A percentile compares a stretch with the other conserved stretches of the same genome.
These are phyloP conservation scores for Myotisia sp. DNA, from an alignment of 2,329 filamentous ascomycete species.

Conservation along the genomic window DNA sequence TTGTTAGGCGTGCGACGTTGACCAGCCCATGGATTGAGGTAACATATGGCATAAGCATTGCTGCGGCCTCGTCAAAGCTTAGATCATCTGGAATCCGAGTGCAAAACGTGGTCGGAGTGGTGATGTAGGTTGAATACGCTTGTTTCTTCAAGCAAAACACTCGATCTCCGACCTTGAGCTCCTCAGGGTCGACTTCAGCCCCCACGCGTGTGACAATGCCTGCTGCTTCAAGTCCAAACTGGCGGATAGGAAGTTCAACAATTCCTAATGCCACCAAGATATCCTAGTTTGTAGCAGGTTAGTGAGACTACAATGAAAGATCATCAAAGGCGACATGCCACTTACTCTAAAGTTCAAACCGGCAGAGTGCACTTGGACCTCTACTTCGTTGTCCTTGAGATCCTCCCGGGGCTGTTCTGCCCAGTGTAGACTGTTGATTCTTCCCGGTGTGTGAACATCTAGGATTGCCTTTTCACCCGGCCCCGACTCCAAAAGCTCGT, in stretches of 20 bases:
- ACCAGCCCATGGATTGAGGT: constrained; percentile 11
- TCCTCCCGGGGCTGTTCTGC: no score
- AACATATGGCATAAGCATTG: constrained; percentile 9
- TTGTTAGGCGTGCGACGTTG: constrained; percentile 9
- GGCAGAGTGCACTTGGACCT: constrained; percentile 20
- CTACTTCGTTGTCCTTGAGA: constrained; percentile 14
- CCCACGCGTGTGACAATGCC: constrained; percentile 9
- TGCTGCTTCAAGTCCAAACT: constrained; percentile 8
- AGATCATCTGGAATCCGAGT: constrained; percentile 10
- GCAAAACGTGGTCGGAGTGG: constrained; percentile 3
- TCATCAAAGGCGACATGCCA: no score
- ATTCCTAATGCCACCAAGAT: not conserved
- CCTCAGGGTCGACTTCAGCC: not conserved
- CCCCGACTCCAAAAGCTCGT: not conserved
- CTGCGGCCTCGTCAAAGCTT: constrained; percentile 12
- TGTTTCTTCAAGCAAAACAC: constrained; percentile 5
- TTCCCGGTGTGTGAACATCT: not conserved
- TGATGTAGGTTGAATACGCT: constrained; percentile 4
- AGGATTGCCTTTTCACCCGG: no score
- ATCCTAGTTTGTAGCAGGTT: no score
- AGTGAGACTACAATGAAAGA: no score
- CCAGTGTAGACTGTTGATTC: constrained; percentile 2
- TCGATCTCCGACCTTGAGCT: constrained; percentile 10
- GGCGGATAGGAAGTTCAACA: not conserved
- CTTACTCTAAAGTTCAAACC: constrained; percentile 18